A percentile compares a stretch with the other conserved stretches of the same genome.
These are phyloP conservation scores for Ustilago cynodontis DNA, from an alignment of 1,284 basidiomycete species.

Conservation along the genomic window DNA sequence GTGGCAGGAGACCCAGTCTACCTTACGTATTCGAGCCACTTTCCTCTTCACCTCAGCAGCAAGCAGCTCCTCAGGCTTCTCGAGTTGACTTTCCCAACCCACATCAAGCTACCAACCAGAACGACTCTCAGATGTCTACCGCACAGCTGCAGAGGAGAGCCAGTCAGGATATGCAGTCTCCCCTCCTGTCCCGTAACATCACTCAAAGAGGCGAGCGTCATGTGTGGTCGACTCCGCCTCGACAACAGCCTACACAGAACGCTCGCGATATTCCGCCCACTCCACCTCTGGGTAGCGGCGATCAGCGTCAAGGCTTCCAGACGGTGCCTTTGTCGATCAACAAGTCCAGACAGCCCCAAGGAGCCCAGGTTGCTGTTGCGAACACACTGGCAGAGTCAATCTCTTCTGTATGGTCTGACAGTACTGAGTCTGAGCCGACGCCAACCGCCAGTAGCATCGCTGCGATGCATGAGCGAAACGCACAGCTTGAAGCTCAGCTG, in stretches of 20 bases:
- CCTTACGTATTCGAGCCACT: slow-evolving; percentile 36
- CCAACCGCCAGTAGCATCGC: slow-evolving; percentile 57
- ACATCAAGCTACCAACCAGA: neutral
- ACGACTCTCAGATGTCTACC: slow-evolving; percentile 40
- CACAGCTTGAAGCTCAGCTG: slow-evolving; percentile 30
- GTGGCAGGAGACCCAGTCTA: slow-evolving; percentile 28
- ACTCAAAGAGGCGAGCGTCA: slow-evolving; percentile 5
- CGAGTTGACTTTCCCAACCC: slow-evolving; percentile 35
- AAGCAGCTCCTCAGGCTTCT: neutral
- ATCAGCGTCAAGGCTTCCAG: slow-evolving; percentile 20
- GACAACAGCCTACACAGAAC: neutral
- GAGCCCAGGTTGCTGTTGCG: neutral
- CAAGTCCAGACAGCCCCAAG: slow-evolving; percentile 10
- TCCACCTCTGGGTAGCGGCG: slow-evolving; percentile 22
- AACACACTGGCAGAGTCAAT: slow-evolving; percentile 10
- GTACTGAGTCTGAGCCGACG: slow-evolving; percentile 48
- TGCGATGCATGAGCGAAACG: slow-evolving; percentile 32
- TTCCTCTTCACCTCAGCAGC: neutral
- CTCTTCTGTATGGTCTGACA: slow-evolving; percentile 42
- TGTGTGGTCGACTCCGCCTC: neutral
- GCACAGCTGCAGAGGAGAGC: slow-evolving; percentile 39
- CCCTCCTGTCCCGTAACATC: slow-evolving; percentile 9
- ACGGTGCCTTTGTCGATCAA: slow-evolving; percentile 38
- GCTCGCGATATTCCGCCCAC: slow-evolving; percentile 31
- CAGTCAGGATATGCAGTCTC: slow-evolving; percentile 29